These are phyloP conservation scores for Pythium rishiriense DNA, from an alignment of 352 stramenopile species.

Conservation along the genomic window DNA sequence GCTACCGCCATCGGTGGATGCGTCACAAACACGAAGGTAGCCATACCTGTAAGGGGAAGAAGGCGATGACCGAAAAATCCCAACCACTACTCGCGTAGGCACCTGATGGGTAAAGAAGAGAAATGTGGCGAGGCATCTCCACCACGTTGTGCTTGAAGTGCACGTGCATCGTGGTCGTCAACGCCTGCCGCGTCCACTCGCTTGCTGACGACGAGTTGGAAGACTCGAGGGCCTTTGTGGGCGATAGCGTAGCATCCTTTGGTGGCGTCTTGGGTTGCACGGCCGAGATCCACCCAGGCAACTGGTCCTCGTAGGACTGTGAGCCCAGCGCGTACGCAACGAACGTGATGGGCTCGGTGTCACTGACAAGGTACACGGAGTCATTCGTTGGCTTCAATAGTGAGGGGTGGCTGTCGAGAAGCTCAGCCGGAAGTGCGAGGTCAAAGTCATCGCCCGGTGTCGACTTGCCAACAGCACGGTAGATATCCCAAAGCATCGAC, in stretches of 20 bases:
- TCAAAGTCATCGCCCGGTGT: conserved; percentile 72
- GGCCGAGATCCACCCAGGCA: conserved; percentile 61
- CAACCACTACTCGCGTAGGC: conserved; percentile 42
- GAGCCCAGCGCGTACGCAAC: conserved; percentile 95
- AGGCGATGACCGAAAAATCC: conserved; percentile 75
- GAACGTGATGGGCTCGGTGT: conserved; percentile 92
- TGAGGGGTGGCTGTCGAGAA: conserved; percentile 83
- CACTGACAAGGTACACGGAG: conserved; percentile 90
- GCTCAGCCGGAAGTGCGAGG: conserved; percentile 57
- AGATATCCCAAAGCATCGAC: conserved; percentile 68
- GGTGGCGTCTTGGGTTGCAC: conserved; percentile 34
- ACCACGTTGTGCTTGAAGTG: conserved; percentile 66
- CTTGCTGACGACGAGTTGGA: conserved; percentile 35
- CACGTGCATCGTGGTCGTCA: conserved; percentile 43
- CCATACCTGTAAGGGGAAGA: conserved; percentile 76
- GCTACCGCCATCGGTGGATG: too few species aligned
- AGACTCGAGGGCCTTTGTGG: conserved; percentile 6
- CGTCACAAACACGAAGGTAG: background rate
- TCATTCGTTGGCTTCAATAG: conserved; percentile 85
- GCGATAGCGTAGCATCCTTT: background rate
- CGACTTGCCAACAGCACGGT: conserved; percentile 58
- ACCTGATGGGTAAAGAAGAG: conserved; percentile 41
- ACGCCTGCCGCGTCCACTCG: conserved; percentile 63
- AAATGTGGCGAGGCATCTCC: conserved; percentile 66
- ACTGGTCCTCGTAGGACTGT: conserved; percentile 80